phyloP scores from a whole-genome alignment of 306 rosid species.

The Alnus glutinosa region DNA sequence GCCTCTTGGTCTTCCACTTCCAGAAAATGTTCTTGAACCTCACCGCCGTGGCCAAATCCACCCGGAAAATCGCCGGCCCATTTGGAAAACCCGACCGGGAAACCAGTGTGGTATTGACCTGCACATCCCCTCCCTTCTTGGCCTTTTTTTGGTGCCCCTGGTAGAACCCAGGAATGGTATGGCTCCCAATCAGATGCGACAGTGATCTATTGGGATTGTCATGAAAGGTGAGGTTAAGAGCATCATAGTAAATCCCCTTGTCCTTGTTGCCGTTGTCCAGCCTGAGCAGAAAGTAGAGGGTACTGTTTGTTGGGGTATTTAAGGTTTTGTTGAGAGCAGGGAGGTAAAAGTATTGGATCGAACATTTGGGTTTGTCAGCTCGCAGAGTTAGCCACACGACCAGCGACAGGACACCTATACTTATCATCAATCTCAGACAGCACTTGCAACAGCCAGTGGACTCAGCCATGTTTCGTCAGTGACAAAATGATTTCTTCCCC shows the following conservation, averaged over 20 bases:
- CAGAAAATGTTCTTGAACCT: conserved; percentile 59
- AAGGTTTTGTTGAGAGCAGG: conserved; percentile 68
- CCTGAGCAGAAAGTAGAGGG: conserved; percentile 34
- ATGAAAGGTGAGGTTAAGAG: conserved; percentile 41
- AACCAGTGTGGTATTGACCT: conserved; percentile 32
- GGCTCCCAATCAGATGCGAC: conserved; percentile 28
- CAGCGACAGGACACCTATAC: conserved; percentile 37
- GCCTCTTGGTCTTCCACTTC: conserved; percentile 62
- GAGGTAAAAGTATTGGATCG: conserved; percentile 45
- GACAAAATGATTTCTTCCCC: no score
- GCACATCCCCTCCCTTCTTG: background rate
- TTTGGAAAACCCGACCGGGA: background rate
- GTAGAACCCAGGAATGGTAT: conserved; percentile 37
- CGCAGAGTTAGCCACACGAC: conserved; percentile 57
- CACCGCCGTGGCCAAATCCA: conserved; percentile 59
- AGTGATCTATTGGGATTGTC: conserved; percentile 12
- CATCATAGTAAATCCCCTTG: conserved; percentile 67
- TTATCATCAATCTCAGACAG: conserved; percentile 29
- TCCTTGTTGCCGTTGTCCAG: conserved; percentile 67
- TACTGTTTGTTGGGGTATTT: conserved; percentile 35
- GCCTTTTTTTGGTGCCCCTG: conserved; percentile 84
- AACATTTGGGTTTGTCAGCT: conserved; percentile 50
- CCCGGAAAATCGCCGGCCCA: conserved; percentile 35
- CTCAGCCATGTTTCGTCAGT: conserved; percentile 8
- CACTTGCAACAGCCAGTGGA: conserved; percentile 28